Base-by-base conservation (phyloP, 441 rosid genomes). In the Croton setiger region DNA sequence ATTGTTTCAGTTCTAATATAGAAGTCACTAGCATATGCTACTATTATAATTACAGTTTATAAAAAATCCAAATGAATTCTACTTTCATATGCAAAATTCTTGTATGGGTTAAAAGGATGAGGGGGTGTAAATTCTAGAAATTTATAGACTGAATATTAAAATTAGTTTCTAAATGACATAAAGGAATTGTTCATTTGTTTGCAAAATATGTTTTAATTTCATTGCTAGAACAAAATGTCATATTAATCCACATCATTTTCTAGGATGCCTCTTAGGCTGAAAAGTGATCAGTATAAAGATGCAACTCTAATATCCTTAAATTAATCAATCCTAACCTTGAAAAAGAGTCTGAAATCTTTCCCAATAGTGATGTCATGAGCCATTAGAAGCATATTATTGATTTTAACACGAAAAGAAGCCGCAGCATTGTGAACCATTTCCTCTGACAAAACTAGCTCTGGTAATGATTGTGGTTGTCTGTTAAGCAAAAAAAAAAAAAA, bases 301-400 rank as follows among this genome's bases (percentile, higher is more conserved):
- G 35, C 17, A 45, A 20, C 15, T 27, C 13, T 6, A 31, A 13
- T 13, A 17, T 23, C 54, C 45, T 44, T n/a, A 17, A 47, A 66
- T 52, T 70, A 58, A 68, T 36, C 43, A 58, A 60, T 33, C 72
- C 72, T 63, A 47, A 94, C 97, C 97, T 83, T 88, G 79, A 90
- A 92, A 77, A 94, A 92, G 67, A 86, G 85, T 71, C 88, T 85
- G 72, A 94, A 94, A 83, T 94, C 99, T 49, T 90, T 94, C 74
- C 97, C 97, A 70, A 92, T 83, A 27, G 99, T 90, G 36, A 90
- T 90, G 71, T 92, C 94, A 68, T 94, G 99, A 79, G 97, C 99
- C 92, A 94, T 82, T 64, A 91, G 90, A 75, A 94, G 96, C 61
- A 92, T 45, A 51, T 84, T 82, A 63, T 94, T 94, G 68, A 92